Evolutionary conservation across 2,329 filamentous ascomycete species (phyloP).

Genomic region (Talaromyces sp.): DNA sequence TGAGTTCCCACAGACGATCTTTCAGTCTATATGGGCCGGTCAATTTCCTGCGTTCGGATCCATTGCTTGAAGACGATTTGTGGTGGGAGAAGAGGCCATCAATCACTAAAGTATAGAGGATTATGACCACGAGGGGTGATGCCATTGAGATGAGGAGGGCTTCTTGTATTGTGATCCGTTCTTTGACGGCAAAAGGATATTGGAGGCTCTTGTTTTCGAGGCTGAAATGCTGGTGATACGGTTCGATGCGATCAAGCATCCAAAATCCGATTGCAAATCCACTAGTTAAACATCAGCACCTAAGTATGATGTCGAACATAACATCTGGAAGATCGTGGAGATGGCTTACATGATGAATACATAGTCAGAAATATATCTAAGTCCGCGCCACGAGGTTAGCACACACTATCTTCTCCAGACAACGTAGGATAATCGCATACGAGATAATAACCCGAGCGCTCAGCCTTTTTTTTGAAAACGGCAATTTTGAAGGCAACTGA

Average conservation of each 20-base stretch:
- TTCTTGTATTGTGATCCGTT: constrained; percentile 51
- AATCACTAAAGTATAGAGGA: constrained; percentile 55
- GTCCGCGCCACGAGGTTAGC: background rate
- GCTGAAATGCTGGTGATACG: constrained; percentile 57
- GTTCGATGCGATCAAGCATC: constrained; percentile 52
- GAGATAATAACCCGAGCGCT: constrained; percentile 51
- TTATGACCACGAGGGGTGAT: constrained; percentile 52
- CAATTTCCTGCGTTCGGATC: constrained; percentile 37
- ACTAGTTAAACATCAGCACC: background rate
- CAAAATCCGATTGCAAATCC: constrained; percentile 49
- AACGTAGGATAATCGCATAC: constrained; percentile 32
- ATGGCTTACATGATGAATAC: constrained; percentile 54
- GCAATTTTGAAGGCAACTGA: constrained; percentile 42
- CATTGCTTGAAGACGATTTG: constrained; percentile 36
- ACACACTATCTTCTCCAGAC: background rate
- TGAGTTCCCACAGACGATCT: constrained; percentile 60
- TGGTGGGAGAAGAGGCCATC: constrained; percentile 57
- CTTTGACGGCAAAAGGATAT: constrained; percentile 55
- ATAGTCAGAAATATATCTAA: constrained; percentile 58
- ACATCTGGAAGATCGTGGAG: background rate
- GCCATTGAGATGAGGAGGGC: constrained; percentile 50
- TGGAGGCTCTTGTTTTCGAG: constrained; percentile 55
- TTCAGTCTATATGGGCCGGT: constrained; percentile 51
- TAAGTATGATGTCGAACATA: background rate
- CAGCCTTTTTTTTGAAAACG: constrained; percentile 53